Evolutionary conservation across 441 rosid species (phyloP).

Genomic region (Gossypium schwendimanii): DNA sequence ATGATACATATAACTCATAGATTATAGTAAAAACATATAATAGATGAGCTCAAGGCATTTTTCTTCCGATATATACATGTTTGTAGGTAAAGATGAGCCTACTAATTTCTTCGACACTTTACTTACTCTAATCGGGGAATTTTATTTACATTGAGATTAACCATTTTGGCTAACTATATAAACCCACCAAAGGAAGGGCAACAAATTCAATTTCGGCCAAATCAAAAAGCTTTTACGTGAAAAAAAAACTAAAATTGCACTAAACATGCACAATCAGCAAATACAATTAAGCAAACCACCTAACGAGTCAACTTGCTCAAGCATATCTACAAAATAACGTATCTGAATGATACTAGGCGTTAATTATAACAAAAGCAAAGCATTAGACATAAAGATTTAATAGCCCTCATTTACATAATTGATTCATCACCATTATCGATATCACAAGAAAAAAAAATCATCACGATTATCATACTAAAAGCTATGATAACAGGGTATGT

Average conservation of each 20-base stretch:
- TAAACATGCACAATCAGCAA: background rate
- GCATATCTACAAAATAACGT: background rate
- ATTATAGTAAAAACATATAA: background rate
- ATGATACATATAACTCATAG: background rate
- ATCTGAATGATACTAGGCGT: background rate
- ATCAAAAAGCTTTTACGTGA: background rate
- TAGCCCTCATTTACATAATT: background rate
- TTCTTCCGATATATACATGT: background rate
- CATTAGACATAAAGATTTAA: background rate
- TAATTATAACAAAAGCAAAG: background rate
- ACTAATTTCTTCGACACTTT: background rate
- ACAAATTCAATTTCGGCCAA: background rate
- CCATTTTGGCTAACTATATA: background rate
- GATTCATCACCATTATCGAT: background rate
- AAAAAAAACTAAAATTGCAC: background rate
- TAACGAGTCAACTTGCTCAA: background rate
- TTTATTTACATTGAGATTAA: background rate
- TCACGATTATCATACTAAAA: background rate
- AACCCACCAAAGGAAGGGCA: background rate
- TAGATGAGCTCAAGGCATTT: background rate
- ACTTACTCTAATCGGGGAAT: background rate
- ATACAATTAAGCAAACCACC: background rate
- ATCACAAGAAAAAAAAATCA: background rate
- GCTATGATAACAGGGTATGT: background rate
- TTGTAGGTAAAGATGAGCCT: background rate